A percentile compares a stretch with the other conserved stretches of the same genome.
Conservation (phyloP, 768 basidiomycete species). For the Macrolepiota fuliginosa region DNA sequence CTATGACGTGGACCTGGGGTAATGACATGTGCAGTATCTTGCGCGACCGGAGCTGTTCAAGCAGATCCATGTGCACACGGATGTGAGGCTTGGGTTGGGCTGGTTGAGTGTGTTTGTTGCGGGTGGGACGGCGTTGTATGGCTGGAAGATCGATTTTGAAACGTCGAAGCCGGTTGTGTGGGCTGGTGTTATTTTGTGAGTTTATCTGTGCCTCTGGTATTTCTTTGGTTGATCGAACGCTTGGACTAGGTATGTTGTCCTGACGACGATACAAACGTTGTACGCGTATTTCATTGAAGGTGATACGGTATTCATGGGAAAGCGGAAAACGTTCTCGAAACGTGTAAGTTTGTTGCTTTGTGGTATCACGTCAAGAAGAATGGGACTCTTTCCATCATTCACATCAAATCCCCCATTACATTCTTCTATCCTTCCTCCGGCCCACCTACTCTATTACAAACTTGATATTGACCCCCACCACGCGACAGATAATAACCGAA, state of each 20-base stretch:
- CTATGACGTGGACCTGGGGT: not conserved
- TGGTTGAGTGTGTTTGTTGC: slow-evolving; percentile 87
- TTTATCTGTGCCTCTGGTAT: slow-evolving; percentile 16
- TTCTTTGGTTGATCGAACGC: slow-evolving; percentile 7
- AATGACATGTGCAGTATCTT: slow-evolving; percentile 53
- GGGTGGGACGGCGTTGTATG: slow-evolving; percentile 77
- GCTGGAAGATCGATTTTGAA: slow-evolving; percentile 87
- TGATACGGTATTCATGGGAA: slow-evolving; percentile 83
- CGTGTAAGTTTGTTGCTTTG: slow-evolving; percentile 63
- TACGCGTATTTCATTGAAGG: slow-evolving; percentile 89
- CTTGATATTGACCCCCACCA: not conserved
- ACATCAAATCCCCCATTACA: not conserved
- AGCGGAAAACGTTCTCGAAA: slow-evolving; percentile 86
- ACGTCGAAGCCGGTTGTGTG: slow-evolving; percentile 79
- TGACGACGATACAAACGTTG: slow-evolving; percentile 70
- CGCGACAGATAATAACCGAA: slow-evolving; percentile 80
- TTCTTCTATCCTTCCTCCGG: not conserved
- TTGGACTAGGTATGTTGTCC: slow-evolving; percentile 60
- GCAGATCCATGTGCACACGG: slow-evolving; percentile 83
- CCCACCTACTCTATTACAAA: not conserved
- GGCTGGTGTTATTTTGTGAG: slow-evolving; percentile 76
- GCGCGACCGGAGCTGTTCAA: slow-evolving; percentile 81
- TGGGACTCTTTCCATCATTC: not conserved
- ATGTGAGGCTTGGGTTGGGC: slow-evolving; percentile 83
- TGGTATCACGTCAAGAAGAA: not conserved